Evolutionary conservation across 1,139 yeast species (phyloP), one percentile per base, ranked within the genome.

Genomic region (Diutina scorzettiae): DNA sequence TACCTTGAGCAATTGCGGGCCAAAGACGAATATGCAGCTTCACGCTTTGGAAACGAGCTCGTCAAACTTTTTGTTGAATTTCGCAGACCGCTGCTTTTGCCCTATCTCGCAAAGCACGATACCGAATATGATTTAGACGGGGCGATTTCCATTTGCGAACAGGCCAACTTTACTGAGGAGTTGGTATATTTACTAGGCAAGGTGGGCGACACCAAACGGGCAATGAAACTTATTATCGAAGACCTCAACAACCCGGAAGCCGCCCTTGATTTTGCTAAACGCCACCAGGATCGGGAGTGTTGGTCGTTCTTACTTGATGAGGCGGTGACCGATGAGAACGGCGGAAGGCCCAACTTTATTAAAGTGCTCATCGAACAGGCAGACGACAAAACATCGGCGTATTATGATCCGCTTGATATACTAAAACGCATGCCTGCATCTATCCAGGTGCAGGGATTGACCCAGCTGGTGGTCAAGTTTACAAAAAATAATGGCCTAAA

Each of bases 221-320:
- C 97, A 0, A 62, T 91, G 51, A 71, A 69, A 47, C 64, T 91
- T 43, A 87, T 91, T 17, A 78, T 87, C 37, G 81, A 84, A 49
- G 73, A 83, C 50, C 60, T 87, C 43, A 72, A 80, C 44, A 93
- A 89, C 54, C 93, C 96, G 0, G 72, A 73, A 33, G 70, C 75
- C 51, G 97, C 97, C 0, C 83, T 91, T 29, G 73, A 71, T 16
- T 91, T 87, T 67, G 95, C 93, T 1, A 78, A 73, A 45, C 69
- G 71, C 14, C 78, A 82, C 49, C 77, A 80, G 43, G 94, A 85
- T 51, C 60, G 65, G 27, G 94, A 84, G 17, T 64, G 87, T 9
- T 89, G 96, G 95, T 76, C 76, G 40, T 76, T 78, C 40, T 65
- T 91, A 46, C 62, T 89, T 11, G 77, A 75, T 16, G 78, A 81